Evolutionary conservation across 768 basidiomycete species (phyloP).

Genomic region (Filobasidium floriforme): DNA sequence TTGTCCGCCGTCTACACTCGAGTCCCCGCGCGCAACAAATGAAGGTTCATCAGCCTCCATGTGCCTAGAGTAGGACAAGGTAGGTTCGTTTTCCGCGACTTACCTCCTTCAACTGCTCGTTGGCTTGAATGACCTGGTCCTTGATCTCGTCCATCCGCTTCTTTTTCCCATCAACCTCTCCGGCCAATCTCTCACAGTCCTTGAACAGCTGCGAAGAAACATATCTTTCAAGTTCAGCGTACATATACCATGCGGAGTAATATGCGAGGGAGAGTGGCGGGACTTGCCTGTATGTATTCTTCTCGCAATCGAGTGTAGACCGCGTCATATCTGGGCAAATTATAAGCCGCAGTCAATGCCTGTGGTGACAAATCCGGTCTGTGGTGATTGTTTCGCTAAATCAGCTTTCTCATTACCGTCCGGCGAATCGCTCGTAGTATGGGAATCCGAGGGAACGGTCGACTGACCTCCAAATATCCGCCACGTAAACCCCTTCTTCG

Average conservation of each 20-base stretch:
- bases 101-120: constrained; percentile 32
- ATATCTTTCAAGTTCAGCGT: neutral
- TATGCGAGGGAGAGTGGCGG: neutral
- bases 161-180: constrained; percentile 17
- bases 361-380: constrained; percentile 37
- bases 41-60: neutral
- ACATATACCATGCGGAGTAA: neutral
- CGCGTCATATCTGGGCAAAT: constrained; percentile 40
- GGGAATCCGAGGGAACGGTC: constrained; percentile 16
- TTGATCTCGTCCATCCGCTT: constrained; percentile 16
- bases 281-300: constrained; percentile 35
- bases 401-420: neutral
- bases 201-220: neutral
- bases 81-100: constrained; percentile 6
- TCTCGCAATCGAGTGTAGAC: constrained; percentile 30
- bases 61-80: neutral
- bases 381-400: neutral
- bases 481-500: constrained; percentile 1
- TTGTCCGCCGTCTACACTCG: constrained; percentile 24
- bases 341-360: constrained; percentile 35
- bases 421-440: neutral
- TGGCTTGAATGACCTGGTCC: constrained; percentile 17
- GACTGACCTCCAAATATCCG: neutral
- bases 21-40: neutral
- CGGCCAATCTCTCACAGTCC: constrained; percentile 11